Conservation (phyloP, 1,139 yeast species). For the Blastobotrys buckinghamii region DNA sequence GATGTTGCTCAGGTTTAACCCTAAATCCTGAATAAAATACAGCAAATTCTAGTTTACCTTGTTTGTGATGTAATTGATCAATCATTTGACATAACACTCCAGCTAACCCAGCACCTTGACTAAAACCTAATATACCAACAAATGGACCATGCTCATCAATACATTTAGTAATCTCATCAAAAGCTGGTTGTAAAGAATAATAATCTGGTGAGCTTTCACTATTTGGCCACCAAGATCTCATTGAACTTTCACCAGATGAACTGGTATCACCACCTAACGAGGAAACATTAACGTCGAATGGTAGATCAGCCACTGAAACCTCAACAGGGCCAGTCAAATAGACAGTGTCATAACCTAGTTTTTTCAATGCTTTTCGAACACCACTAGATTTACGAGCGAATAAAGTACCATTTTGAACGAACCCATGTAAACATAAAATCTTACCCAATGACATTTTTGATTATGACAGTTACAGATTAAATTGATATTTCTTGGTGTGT, state of each 20-base stretch:
- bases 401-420: slow-evolving; percentile 58
- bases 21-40: slow-evolving; percentile 75
- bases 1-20: slow-evolving; percentile 49
- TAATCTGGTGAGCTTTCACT: slow-evolving; percentile 36
- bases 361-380: slow-evolving; percentile 62
- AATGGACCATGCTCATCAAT: slow-evolving; percentile 76
- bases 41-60: slow-evolving; percentile 57
- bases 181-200: slow-evolving; percentile 40
- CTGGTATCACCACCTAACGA: slow-evolving; percentile 21
- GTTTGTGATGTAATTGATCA: slow-evolving; percentile 29
- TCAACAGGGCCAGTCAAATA: slow-evolving; percentile 73
- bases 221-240: slow-evolving; percentile 43
- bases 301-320: slow-evolving; percentile 62
- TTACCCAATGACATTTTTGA: slow-evolving; percentile 6
- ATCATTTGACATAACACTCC: slow-evolving; percentile 31
- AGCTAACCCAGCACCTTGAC: slow-evolving; percentile 90
- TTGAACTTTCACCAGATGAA: slow-evolving; percentile 36
- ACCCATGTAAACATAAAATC: slow-evolving; percentile 52
- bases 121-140: slow-evolving; percentile 82
- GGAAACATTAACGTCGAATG: slow-evolving; percentile 41
- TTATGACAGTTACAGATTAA: no score
- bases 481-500: no score
- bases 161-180: slow-evolving; percentile 47
- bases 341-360: slow-evolving; percentile 61
- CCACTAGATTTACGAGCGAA: slow-evolving; percentile 80